phyloP scores from a whole-genome alignment of 2,329 filamentous ascomycete genomes.

The Colletotrichum orbiculare region DNA sequence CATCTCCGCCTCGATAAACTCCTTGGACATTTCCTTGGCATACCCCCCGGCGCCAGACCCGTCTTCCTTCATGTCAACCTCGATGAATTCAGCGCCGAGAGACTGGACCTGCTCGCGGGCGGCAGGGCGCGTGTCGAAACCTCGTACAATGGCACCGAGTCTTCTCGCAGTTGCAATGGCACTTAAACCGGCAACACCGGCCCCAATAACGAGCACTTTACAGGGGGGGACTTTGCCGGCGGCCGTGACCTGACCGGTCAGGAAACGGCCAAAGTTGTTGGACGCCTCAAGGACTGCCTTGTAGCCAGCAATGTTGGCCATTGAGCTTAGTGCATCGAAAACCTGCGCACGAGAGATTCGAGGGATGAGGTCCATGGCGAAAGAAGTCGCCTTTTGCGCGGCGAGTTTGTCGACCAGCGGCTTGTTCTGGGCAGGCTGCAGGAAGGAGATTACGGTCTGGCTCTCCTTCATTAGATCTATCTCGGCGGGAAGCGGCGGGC shows the following conservation, averaged over 20 bases:
- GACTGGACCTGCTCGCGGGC: slow-evolving; percentile 91
- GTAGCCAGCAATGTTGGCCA: slow-evolving; percentile 95
- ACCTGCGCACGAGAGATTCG: slow-evolving; percentile 89
- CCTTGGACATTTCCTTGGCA: slow-evolving; percentile 93
- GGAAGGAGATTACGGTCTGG: slow-evolving; percentile 82
- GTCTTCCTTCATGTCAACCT: slow-evolving; percentile 87
- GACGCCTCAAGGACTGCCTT: slow-evolving; percentile 91
- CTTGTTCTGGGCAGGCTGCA: slow-evolving; percentile 86
- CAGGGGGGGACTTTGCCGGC: slow-evolving; percentile 91
- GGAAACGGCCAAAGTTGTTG: slow-evolving; percentile 87
- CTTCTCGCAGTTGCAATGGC: slow-evolving; percentile 88
- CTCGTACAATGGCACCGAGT: slow-evolving; percentile 88
- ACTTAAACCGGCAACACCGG: slow-evolving; percentile 87
- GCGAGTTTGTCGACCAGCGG: slow-evolving; percentile 79
- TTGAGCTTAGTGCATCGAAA: slow-evolving; percentile 89
- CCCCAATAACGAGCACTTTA: slow-evolving; percentile 90
- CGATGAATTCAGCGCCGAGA: slow-evolving; percentile 88
- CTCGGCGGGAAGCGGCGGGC: slow-evolving; percentile 77
- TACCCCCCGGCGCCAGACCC: slow-evolving; percentile 88
- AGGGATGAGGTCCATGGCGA: slow-evolving; percentile 94
- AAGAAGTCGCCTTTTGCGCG: slow-evolving; percentile 76
- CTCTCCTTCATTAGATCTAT: slow-evolving; percentile 74
- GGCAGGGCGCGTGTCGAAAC: slow-evolving; percentile 91
- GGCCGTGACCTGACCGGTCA: slow-evolving; percentile 90
- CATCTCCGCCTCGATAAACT: slow-evolving; percentile 94